Evolutionary conservation across 768 basidiomycete genomes (phyloP).

Genomic region (Astraeus odoratus): DNA sequence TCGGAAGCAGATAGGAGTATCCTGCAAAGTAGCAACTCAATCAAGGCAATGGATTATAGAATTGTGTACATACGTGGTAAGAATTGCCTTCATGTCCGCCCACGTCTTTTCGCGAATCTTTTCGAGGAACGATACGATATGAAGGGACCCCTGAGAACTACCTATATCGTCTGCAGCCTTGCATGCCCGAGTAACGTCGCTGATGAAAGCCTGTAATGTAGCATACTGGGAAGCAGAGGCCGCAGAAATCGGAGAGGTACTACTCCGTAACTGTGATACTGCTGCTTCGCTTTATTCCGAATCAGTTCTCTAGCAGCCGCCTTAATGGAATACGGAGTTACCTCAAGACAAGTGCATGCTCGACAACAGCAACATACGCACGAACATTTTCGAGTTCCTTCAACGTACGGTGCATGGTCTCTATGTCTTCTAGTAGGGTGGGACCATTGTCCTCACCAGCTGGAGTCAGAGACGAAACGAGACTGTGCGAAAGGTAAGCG

Average conservation of each 20-base stretch:
- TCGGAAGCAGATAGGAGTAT: slow-evolving; percentile 60
- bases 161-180: slow-evolving; percentile 37
- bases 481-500: slow-evolving; percentile 53
- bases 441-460: slow-evolving; percentile 41
- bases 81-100: slow-evolving; percentile 58
- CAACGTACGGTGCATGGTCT: slow-evolving; percentile 68
- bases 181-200: slow-evolving; percentile 39
- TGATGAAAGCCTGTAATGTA: slow-evolving; percentile 54
- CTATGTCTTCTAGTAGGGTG: slow-evolving; percentile 77
- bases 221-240: slow-evolving; percentile 51
- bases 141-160: slow-evolving; percentile 43
- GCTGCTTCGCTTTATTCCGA: slow-evolving; percentile 46
- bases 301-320: slow-evolving; percentile 4
- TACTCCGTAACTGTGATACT: slow-evolving; percentile 41
- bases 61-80: slow-evolving; percentile 49
- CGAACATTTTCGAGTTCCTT: slow-evolving; percentile 72
- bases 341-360: slow-evolving; percentile 69
- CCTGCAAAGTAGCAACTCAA: slow-evolving; percentile 32
- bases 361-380: slow-evolving; percentile 68
- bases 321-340: slow-evolving; percentile 25
- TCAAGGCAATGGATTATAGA: background rate
- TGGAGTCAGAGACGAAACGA: slow-evolving; percentile 46
- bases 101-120: slow-evolving; percentile 66
- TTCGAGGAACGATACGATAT: slow-evolving; percentile 56
- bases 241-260: slow-evolving; percentile 34